phyloP scores from a whole-genome alignment of 1,284 basidiomycete species.

The Cryptococcus sp. region DNA sequence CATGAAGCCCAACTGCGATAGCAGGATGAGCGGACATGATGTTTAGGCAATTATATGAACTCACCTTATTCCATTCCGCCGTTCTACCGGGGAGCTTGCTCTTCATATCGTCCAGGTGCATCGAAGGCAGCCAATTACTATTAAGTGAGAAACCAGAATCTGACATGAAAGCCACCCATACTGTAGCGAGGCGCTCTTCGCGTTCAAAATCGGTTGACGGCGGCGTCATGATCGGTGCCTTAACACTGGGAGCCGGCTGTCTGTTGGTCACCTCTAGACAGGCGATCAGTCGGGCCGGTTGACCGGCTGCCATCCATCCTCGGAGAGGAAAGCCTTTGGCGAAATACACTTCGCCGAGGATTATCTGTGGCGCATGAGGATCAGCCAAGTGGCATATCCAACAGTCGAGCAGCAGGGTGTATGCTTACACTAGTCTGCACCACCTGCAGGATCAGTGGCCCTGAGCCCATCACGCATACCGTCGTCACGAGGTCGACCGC shows the following conservation, averaged over 20 bases:
- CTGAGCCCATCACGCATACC: constrained; percentile 34
- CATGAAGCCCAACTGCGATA: constrained; percentile 16
- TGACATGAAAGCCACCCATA: constrained; percentile 41
- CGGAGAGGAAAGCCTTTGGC: constrained; percentile 38
- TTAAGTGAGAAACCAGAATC: constrained; percentile 40
- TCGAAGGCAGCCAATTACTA: constrained; percentile 31
- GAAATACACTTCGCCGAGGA: constrained; percentile 38
- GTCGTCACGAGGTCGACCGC: constrained; percentile 30
- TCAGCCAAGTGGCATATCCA: background rate
- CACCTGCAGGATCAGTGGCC: constrained; percentile 38
- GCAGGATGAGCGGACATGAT: background rate
- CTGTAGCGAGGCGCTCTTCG: constrained; percentile 41
- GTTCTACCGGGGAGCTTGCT: constrained; percentile 32
- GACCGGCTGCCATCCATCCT: constrained; percentile 37
- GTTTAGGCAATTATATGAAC: background rate
- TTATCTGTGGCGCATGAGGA: constrained; percentile 19
- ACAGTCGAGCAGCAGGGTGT: background rate
- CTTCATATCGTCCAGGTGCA: constrained; percentile 29
- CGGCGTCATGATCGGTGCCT: constrained; percentile 32
- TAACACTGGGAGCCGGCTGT: constrained; percentile 24
- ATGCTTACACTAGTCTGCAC: constrained; percentile 37
- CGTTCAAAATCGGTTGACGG: constrained; percentile 29
- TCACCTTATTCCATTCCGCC: constrained; percentile 28
- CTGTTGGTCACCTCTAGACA: constrained; percentile 39
- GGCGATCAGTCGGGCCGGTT: constrained; percentile 36